These are phyloP conservation scores for Conidiobolus incongruus DNA, from an alignment of 371 early-diverging fungal species.

Conservation along the genomic window DNA sequence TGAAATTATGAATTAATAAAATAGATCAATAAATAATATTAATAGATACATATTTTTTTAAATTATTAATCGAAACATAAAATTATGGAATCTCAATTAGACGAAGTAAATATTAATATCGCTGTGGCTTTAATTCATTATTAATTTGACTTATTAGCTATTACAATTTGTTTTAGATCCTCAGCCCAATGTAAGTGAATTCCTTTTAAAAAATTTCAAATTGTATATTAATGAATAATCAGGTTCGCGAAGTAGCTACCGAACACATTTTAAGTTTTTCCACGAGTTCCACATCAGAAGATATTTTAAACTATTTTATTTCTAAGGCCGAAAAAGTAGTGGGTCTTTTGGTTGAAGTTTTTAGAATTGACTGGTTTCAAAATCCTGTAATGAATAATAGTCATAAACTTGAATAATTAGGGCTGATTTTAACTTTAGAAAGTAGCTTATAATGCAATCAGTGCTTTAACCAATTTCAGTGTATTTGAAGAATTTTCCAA, in stretches of 20 bases:
- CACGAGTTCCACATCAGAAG: conserved; percentile 8
- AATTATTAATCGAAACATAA: too few species aligned
- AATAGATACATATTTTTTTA: too few species aligned
- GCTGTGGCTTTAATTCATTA: background rate
- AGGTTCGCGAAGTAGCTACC: conserved; percentile 58
- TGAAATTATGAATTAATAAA: too few species aligned
- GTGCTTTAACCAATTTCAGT: conserved; percentile 62
- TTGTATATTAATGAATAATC: background rate
- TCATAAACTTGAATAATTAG: background rate
- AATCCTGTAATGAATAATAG: conserved; percentile 1
- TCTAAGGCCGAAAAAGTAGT: background rate
- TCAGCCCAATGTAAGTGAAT: conserved; percentile 25
- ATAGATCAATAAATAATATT: too few species aligned
- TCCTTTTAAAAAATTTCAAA: background rate
- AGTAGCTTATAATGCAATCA: conserved; percentile 62
- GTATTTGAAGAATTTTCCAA: conserved; percentile 1
- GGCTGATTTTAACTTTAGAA: too few species aligned
- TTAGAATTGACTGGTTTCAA: background rate
- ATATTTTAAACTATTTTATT: background rate
- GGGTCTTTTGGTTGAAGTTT: background rate
- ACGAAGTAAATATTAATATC: conserved; percentile 9
- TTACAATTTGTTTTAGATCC: conserved; percentile 35
- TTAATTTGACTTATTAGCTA: conserved; percentile 13
- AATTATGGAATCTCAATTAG: conserved; percentile 17
- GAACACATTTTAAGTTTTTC: conserved; percentile 58